Evolutionary conservation across 108 stramenopile species (phyloP), one percentile per base, ranked within the genome.

Genomic region (Cyclotella sp.): DNA sequence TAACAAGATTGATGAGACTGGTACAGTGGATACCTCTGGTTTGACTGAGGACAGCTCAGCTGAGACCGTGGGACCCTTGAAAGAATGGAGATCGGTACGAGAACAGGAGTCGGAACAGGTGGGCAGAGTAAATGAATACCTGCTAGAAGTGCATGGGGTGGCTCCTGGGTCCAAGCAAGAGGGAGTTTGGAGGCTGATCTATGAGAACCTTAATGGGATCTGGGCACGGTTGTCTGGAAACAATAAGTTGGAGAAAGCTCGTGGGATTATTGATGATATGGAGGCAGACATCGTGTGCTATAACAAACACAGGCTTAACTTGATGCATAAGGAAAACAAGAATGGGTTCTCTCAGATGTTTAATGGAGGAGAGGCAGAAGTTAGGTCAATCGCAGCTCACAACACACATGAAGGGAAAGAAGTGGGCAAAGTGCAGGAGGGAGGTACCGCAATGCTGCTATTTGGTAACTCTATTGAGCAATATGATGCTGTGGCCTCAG

Each of bases 161-260:
- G 72, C 55, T 42, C 60, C 54, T 47, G 1, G 45, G 34, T 34
- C 72, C 18, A 46, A 59, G 54, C 15, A 28, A 19, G 40, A 42
- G 18, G 24, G 53, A 40, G 19, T 46, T 19, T 8, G 1, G 1
- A 1, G 73, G 0, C 6, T 75, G 22, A 7, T 75, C 0, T 75
- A 66, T 22, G 73, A 75, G 19, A 75, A 75, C 12, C 19, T 64
- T 0, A 65, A 75, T 57, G 63, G 73, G 9, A 4, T 75, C 3
- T 13, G 1, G 0, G 21, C 18, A 29, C 39, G 39, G 18, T 51
- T 75, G 9, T 28, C 24, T 43, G 63, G 8, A 1, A 57, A 57
- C 24, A 21, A 57, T 21, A 57, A 57, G 8, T 21, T 57, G 7
- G 55, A 57, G 29, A 70, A 70, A 9, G 62, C 45, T 11, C 26